Conservation (phyloP, 345 rosid genomes). For the Aethionema arabicum region DNA sequence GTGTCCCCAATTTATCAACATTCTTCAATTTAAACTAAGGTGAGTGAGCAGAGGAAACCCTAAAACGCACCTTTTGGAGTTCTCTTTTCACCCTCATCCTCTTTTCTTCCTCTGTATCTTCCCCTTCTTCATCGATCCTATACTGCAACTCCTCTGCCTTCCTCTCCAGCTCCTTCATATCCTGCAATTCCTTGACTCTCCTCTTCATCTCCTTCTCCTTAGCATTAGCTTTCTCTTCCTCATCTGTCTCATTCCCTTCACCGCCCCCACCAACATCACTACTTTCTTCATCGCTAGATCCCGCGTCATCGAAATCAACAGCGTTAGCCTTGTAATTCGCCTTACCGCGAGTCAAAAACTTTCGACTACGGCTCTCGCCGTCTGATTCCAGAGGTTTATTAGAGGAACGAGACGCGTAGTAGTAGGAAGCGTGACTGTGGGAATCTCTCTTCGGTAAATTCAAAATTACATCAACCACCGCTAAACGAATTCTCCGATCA, state of each 20-base stretch:
- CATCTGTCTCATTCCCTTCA: constrained; percentile 47
- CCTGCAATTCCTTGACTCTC: constrained; percentile 73
- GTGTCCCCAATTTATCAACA: too few species aligned
- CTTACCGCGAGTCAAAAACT: constrained; percentile 54
- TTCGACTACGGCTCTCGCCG: constrained; percentile 47
- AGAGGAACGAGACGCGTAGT: constrained; percentile 34
- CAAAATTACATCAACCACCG: constrained; percentile 48
- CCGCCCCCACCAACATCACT: constrained; percentile 40
- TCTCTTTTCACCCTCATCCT: constrained; percentile 79
- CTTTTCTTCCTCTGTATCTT: constrained; percentile 84
- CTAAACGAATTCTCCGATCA: constrained; percentile 62
- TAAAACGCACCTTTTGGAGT: constrained; percentile 65
- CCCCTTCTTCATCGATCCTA: constrained; percentile 52
- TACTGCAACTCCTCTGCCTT: constrained; percentile 86
- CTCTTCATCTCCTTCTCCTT: constrained; percentile 81
- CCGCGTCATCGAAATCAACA: constrained; percentile 64
- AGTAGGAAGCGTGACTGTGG: constrained; percentile 28
- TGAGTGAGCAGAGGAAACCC: not conserved
- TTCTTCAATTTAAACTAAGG: too few species aligned
- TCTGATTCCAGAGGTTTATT: constrained; percentile 57
- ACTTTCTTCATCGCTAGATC: constrained; percentile 56
- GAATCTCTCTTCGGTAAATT: constrained; percentile 57
- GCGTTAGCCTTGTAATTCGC: constrained; percentile 64
- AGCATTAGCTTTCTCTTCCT: constrained; percentile 45
- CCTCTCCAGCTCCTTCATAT: constrained; percentile 78